Conservation (phyloP, 179 eudicot genomes). For the Silene vulgaris region DNA sequence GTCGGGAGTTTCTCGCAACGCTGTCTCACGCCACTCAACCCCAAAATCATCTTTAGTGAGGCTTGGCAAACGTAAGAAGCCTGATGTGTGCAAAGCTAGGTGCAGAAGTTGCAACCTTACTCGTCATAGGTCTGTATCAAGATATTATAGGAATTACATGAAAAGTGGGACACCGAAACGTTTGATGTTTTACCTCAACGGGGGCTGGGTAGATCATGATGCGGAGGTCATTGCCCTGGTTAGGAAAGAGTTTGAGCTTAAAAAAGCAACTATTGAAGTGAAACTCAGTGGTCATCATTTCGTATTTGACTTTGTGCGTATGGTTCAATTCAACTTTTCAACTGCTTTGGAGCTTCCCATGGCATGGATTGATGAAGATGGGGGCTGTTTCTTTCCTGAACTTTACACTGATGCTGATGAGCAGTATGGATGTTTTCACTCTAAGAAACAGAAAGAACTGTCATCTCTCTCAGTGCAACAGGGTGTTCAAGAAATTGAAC, state of each 20-base stretch:
- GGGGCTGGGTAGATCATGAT: conserved; percentile 70
- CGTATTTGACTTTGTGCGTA: conserved; percentile 62
- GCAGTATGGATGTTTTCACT: conserved; percentile 23
- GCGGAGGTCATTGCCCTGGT: conserved; percentile 41
- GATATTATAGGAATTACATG: conserved; percentile 53
- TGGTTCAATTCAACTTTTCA: conserved; percentile 61
- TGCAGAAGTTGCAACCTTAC: conserved; percentile 34
- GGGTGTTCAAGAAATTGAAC: conserved; percentile 46
- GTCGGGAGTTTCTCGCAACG: conserved; percentile 29
- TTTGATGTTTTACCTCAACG: conserved; percentile 55
- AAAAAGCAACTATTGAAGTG: conserved; percentile 59
- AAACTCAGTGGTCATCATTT: conserved; percentile 35
- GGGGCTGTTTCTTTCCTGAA: conserved; percentile 77
- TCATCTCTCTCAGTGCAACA: conserved; percentile 23
- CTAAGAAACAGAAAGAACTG: conserved; percentile 24
- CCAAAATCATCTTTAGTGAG: conserved; percentile 28
- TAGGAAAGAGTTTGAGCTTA: conserved; percentile 49
- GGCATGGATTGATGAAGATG: conserved; percentile 91
- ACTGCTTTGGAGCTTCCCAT: conserved; percentile 60
- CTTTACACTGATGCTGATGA: conserved; percentile 35
- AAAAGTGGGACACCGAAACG: conserved; percentile 62
- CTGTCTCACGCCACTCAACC: conserved; percentile 36
- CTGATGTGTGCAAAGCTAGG: conserved; percentile 38
- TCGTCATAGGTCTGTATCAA: conserved; percentile 33
- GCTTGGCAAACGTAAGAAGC: conserved; percentile 63